These are phyloP conservation scores for Trametes villosa DNA, from an alignment of 768 basidiomycete genomes.

Conservation along the genomic window DNA sequence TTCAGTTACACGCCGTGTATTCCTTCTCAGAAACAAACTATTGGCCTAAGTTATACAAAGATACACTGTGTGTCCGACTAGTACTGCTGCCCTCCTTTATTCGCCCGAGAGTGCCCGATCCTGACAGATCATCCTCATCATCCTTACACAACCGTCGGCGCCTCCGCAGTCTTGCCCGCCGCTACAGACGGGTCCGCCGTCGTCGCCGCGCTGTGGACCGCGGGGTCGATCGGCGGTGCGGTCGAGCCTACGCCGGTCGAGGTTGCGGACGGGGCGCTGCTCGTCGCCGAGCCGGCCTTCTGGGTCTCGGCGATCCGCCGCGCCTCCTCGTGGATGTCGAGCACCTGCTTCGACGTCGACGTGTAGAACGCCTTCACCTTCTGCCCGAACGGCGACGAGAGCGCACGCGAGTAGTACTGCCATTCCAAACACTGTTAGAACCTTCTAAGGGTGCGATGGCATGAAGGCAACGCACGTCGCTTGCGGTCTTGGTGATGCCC, in stretches of 20 bases:
- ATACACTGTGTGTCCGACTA: background rate
- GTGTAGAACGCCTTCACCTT: slow-evolving; percentile 87
- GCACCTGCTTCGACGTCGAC: slow-evolving; percentile 80
- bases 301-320: slow-evolving; percentile 72
- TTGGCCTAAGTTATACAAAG: too few species aligned
- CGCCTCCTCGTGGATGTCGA: slow-evolving; percentile 94
- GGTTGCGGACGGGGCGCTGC: slow-evolving; percentile 9
- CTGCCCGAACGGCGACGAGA: slow-evolving; percentile 77
- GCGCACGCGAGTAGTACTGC: slow-evolving; percentile 79
- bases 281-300: slow-evolving; percentile 39
- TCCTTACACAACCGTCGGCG: slow-evolving; percentile 23
- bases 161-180: slow-evolving; percentile 21
- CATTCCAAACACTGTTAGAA: background rate
- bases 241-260: slow-evolving; percentile 29
- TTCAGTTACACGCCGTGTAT: background rate
- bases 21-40: too few species aligned
- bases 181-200: slow-evolving; percentile 1
- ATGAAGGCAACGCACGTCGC: slow-evolving; percentile 54
- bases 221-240: slow-evolving; percentile 28
- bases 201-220: slow-evolving; percentile 19
- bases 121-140: background rate
- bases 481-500: slow-evolving; percentile 70
- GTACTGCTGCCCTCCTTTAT: background rate
- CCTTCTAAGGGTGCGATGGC: background rate
- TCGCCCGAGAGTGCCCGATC: background rate